A percentile compares a stretch with the other conserved stretches of the same genome.
Conservation (phyloP, 2,329 filamentous ascomycete species). For the Colletotrichum sp. region DNA sequence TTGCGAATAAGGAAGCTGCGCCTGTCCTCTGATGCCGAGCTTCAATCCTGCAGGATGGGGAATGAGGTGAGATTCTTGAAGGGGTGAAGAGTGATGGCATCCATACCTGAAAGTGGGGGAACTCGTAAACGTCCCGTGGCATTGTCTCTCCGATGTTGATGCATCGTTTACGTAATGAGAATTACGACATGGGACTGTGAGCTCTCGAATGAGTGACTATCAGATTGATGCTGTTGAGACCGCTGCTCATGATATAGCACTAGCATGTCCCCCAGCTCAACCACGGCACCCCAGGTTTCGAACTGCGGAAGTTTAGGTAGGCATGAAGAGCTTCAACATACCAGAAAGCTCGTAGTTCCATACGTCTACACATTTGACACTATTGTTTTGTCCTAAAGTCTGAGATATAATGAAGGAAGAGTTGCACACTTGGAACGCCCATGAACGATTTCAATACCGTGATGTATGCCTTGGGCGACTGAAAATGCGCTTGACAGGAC, state of each 20-base stretch:
- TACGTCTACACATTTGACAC: not conserved
- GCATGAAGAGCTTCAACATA: not conserved
- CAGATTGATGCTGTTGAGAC: fast-evolving
- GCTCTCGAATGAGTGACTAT: not conserved
- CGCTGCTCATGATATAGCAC: not conserved
- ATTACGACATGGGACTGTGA: not conserved
- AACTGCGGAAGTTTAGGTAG: not conserved
- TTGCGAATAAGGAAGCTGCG: not conserved
- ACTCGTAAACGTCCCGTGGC: not conserved
- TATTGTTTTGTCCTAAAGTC: fast-evolving
- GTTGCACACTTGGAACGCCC: not conserved
- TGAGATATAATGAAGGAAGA: not conserved
- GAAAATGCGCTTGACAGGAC: not conserved
- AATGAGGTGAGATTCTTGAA: not conserved
- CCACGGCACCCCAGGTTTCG: not conserved
- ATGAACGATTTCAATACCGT: not conserved
- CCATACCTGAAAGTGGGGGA: not conserved
- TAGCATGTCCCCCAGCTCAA: not conserved
- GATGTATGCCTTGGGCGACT: not conserved
- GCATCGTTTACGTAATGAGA: not conserved
- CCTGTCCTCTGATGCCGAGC: not conserved
- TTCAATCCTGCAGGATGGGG: not conserved
- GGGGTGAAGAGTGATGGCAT: not conserved
- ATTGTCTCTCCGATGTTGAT: not conserved
- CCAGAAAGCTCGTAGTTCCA: not conserved